phyloP scores from a whole-genome alignment of 441 rosid genomes.

The Arabidopsis lyrata region DNA sequence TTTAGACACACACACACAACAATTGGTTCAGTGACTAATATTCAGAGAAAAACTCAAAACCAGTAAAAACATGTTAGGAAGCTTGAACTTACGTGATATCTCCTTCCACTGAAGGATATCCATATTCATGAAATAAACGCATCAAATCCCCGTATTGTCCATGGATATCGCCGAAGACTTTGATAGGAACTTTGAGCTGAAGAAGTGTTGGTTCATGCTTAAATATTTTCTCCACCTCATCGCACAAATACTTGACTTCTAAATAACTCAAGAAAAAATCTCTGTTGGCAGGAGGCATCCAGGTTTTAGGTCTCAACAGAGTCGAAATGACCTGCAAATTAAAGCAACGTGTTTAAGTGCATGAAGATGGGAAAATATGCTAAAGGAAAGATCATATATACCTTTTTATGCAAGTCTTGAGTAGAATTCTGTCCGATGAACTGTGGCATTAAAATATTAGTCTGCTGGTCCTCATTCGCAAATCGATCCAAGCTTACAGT shows the following conservation, averaged over 20 bases:
- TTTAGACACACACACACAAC: background rate
- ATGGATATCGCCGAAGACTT: slow-evolving; percentile 82
- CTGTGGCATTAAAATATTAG: background rate
- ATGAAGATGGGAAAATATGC: background rate
- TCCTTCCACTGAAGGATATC: slow-evolving; percentile 65
- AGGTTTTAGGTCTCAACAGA: slow-evolving; percentile 79
- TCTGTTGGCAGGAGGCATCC: slow-evolving; percentile 79
- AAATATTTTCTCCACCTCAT: slow-evolving; percentile 74
- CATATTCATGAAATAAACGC: slow-evolving; percentile 65
- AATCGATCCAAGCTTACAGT: slow-evolving; percentile 74
- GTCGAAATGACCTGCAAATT: slow-evolving; percentile 75
- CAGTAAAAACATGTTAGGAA: background rate
- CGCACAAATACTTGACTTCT: slow-evolving; percentile 82
- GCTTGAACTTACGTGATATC: slow-evolving; percentile 63
- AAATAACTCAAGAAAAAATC: slow-evolving; percentile 76
- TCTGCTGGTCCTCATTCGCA: slow-evolving; percentile 73
- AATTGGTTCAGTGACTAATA: slow-evolving; percentile 12
- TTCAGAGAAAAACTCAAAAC: slow-evolving; percentile 6
- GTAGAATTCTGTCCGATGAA: slow-evolving; percentile 59
- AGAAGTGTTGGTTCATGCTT: slow-evolving; percentile 83
- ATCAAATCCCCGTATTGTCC: slow-evolving; percentile 73
- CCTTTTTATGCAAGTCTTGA: slow-evolving; percentile 81
- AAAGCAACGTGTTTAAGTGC: slow-evolving; percentile 24
- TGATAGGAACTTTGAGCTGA: slow-evolving; percentile 82
- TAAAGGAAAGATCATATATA: slow-evolving; percentile 30